Percentiles rank a stretch among this genome's conserved stretches.
phyloP scores from a whole-genome alignment of 2,329 filamentous ascomycete species.

The Aspergillus amoenus region DNA sequence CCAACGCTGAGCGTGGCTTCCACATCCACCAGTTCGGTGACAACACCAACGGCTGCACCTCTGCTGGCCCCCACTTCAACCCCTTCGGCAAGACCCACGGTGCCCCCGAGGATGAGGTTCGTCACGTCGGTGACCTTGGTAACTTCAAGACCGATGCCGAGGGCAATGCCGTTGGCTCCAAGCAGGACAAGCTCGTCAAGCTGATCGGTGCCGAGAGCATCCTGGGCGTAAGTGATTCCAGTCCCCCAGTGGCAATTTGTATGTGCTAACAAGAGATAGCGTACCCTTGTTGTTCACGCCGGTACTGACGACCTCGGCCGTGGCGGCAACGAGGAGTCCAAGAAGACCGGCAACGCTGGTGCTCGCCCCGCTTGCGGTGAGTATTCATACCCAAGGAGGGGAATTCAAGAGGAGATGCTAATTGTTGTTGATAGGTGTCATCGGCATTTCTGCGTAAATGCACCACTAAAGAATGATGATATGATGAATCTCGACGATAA shows the following conservation, averaged over 20 bases:
- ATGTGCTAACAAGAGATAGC: conserved; percentile 51
- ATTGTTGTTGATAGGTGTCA: conserved; percentile 62
- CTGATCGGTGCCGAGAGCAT: conserved; percentile 94
- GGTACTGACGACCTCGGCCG: conserved; percentile 97
- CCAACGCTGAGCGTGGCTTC: conserved; percentile 96
- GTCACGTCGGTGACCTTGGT: conserved; percentile 96
- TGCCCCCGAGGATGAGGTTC: conserved; percentile 74
- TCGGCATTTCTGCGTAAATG: conserved; percentile 76
- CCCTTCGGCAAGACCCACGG: conserved; percentile 90
- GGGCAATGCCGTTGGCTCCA: conserved; percentile 81
- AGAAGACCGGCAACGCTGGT: conserved; percentile 98
- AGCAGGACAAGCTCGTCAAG: conserved; percentile 83
- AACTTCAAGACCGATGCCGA: conserved; percentile 95
- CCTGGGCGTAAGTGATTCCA: conserved; percentile 67
- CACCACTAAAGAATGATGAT: conserved; percentile 9
- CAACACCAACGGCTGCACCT: conserved; percentile 99
- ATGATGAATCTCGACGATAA: conserved; percentile 15
- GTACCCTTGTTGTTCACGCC: conserved; percentile 89
- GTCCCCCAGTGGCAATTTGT: conserved; percentile 11
- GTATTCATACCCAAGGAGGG: conserved; percentile 27
- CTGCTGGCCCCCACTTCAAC: conserved; percentile 98
- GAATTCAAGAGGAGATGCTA: background rate
- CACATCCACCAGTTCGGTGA: conserved; percentile 99
- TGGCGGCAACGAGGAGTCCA: conserved; percentile 88
- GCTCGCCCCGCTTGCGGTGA: conserved; percentile 89